phyloP scores from a whole-genome alignment of 345 rosid genomes.

The Eucalyptus polyanthemos region DNA sequence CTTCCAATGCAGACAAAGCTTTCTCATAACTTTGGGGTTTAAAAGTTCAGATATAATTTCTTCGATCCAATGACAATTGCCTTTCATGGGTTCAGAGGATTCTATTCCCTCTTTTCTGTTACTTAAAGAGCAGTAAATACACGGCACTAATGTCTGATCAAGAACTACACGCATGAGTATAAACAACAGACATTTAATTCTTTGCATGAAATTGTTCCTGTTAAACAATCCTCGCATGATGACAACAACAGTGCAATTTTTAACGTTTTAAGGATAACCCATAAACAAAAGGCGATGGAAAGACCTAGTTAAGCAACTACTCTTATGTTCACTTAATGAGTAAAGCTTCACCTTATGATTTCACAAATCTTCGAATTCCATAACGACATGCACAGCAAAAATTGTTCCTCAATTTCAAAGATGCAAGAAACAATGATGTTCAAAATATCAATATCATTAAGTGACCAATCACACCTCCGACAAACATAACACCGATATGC shows the following conservation, averaged over 20 bases:
- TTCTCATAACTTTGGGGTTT: background rate
- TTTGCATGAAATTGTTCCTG: no score
- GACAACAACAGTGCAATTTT: no score
- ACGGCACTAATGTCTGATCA: background rate
- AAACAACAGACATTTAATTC: background rate
- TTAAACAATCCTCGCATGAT: no score
- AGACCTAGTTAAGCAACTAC: no score
- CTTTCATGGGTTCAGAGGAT: background rate
- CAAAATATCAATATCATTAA: background rate
- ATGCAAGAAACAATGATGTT: background rate
- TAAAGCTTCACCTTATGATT: no score
- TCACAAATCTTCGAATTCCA: no score
- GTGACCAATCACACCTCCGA: background rate
- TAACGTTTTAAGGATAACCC: no score
- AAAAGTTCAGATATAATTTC: background rate
- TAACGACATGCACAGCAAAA: background rate
- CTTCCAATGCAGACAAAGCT: background rate
- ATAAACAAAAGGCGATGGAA: no score
- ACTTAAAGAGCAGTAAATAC: background rate
- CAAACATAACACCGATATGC: background rate
- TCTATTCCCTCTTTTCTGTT: background rate
- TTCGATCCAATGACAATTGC: background rate
- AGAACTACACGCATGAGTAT: background rate
- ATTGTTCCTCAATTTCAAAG: background rate
- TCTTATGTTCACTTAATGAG: no score